phyloP scores from a whole-genome alignment of 2,329 filamentous ascomycete genomes.

The Colletotrichum sp. region DNA sequence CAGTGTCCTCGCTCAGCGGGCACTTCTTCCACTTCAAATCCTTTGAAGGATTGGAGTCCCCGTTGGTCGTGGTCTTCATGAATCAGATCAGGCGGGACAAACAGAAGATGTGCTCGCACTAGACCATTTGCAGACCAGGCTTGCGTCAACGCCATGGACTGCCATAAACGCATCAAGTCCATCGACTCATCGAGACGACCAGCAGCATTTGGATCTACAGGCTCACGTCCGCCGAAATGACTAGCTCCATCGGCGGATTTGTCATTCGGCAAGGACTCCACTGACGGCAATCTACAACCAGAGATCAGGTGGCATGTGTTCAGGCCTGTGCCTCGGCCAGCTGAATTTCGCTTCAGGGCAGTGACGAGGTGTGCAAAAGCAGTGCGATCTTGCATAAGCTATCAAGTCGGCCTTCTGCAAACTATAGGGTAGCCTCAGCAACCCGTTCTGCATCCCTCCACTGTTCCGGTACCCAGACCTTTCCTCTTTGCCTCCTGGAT shows the following conservation, averaged over 20 bases:
- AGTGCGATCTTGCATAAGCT: not conserved
- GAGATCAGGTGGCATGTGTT: too few relatives aligned
- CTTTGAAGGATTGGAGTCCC: slow-evolving; percentile 70
- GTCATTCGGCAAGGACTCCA: not conserved
- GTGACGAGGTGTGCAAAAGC: not conserved
- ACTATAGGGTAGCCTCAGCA: not conserved
- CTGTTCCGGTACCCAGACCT: not conserved
- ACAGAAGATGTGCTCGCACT: slow-evolving; percentile 97
- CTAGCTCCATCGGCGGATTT: not conserved
- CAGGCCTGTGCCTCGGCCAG: not conserved
- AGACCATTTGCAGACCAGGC: slow-evolving; percentile 91
- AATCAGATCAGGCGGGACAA: slow-evolving; percentile 91
- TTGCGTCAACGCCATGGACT: slow-evolving; percentile 41
- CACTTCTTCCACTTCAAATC: slow-evolving; percentile 90
- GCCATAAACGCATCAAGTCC: slow-evolving; percentile 43
- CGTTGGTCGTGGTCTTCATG: slow-evolving; percentile 83
- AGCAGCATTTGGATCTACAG: not conserved
- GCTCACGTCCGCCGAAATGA: not conserved
- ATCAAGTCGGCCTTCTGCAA: not conserved
- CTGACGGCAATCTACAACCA: too few relatives aligned
- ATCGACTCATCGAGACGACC: slow-evolving; percentile 30
- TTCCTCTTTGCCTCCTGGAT: too few relatives aligned
- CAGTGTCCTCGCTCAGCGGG: slow-evolving; percentile 90
- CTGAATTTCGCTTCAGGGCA: not conserved
- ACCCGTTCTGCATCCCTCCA: not conserved